These are phyloP conservation scores for Pythium chondricola DNA, from an alignment of 352 stramenopile species.

Conservation along the genomic window DNA sequence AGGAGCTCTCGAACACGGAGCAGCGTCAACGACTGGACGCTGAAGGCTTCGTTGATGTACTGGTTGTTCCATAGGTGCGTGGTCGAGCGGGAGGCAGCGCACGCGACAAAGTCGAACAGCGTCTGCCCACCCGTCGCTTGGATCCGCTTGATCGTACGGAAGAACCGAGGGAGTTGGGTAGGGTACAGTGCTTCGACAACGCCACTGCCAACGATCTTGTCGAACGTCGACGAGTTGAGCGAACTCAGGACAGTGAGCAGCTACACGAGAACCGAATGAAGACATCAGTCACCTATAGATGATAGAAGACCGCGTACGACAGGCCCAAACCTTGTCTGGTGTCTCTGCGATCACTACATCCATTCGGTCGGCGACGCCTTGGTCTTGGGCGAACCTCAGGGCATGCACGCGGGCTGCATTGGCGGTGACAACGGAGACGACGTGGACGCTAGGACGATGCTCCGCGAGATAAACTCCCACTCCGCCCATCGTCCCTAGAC, in stretches of 20 bases:
- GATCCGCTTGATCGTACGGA: constrained; percentile 62
- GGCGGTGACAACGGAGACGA: constrained; percentile 57
- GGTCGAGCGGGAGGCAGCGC: constrained; percentile 50
- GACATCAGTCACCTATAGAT: neutral
- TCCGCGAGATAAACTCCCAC: constrained; percentile 71
- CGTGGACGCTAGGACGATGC: constrained; percentile 29
- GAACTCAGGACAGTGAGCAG: constrained; percentile 48
- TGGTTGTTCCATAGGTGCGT: constrained; percentile 82
- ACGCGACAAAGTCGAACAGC: constrained; percentile 66
- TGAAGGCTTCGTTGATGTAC: constrained; percentile 67
- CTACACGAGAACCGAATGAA: constrained; percentile 13
- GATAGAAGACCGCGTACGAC: neutral
- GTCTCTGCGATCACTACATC: constrained; percentile 68
- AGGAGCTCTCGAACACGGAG: constrained; percentile 37
- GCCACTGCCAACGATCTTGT: constrained; percentile 52
- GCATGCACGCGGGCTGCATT: constrained; percentile 51
- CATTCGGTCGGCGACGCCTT: constrained; percentile 51
- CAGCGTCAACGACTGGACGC: constrained; percentile 52
- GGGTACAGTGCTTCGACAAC: constrained; percentile 48
- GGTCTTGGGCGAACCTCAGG: constrained; percentile 50
- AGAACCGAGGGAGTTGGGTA: constrained; percentile 37
- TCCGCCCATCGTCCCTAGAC: constrained; percentile 72
- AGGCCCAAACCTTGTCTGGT: constrained; percentile 33
- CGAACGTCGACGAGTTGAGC: constrained; percentile 55
- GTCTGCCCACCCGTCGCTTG: constrained; percentile 42